Evolutionary conservation across 2,329 filamentous ascomycete genomes (phyloP).

Genomic region (Aspergillus amoenus): DNA sequence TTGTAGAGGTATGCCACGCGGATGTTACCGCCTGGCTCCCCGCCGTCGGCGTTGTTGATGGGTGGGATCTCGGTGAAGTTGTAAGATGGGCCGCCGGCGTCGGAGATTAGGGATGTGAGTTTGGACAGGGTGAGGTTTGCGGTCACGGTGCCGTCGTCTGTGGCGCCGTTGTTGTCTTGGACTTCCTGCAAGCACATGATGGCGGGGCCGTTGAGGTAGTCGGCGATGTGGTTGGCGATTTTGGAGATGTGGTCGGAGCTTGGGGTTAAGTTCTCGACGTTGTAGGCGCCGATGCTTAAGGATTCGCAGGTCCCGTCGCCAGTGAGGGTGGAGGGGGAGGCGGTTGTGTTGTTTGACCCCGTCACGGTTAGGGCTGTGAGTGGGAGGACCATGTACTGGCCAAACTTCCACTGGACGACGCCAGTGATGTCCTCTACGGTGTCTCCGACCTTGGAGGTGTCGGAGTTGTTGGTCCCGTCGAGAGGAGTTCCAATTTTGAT

Average conservation of each 20-base stretch:
- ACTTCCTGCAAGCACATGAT: slow-evolving; percentile 70
- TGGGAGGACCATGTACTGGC: slow-evolving; percentile 69
- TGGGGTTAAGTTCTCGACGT: slow-evolving; percentile 67
- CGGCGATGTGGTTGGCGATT: slow-evolving; percentile 65
- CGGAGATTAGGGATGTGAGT: slow-evolving; percentile 54
- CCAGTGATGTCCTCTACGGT: slow-evolving; percentile 65
- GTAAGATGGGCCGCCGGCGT: slow-evolving; percentile 54
- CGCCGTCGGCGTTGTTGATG: slow-evolving; percentile 62
- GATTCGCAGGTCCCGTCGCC: slow-evolving; percentile 54
- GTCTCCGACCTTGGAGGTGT: slow-evolving; percentile 64
- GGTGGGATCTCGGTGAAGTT: slow-evolving; percentile 61
- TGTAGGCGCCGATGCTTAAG: slow-evolving; percentile 66
- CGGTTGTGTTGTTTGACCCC: slow-evolving; percentile 44
- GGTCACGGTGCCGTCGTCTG: slow-evolving; percentile 57
- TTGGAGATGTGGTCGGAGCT: slow-evolving; percentile 55
- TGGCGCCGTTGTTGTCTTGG: slow-evolving; percentile 64
- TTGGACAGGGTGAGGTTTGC: slow-evolving; percentile 61
- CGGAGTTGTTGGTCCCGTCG: slow-evolving; percentile 62
- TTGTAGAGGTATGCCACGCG: slow-evolving; percentile 70
- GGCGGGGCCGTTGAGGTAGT: slow-evolving; percentile 63
- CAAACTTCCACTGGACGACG: slow-evolving; percentile 64
- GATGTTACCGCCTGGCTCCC: slow-evolving; percentile 70
- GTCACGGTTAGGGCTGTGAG: slow-evolving; percentile 56
- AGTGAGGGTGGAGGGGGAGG: slow-evolving; percentile 55
- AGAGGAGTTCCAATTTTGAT: slow-evolving; percentile 65